Conservation (phyloP, 306 rosid species). For the Malus orientalis region DNA sequence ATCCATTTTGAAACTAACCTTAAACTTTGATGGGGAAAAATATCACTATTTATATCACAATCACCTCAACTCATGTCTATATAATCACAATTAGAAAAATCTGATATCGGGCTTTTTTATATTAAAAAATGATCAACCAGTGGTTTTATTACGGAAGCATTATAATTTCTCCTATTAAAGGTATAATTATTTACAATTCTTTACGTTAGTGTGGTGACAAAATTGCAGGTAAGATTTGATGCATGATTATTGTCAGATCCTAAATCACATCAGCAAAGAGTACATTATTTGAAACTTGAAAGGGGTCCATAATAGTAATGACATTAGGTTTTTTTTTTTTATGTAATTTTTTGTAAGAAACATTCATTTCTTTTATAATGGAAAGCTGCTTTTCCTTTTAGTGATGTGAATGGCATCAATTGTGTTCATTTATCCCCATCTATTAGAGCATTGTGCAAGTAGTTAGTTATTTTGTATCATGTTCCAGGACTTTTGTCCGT, state of each 20-base stretch:
- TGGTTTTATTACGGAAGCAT: fast-evolving
- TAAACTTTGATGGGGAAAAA: too few relatives aligned
- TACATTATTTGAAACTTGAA: not conserved
- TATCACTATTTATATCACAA: not conserved
- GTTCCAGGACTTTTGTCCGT: too few relatives aligned
- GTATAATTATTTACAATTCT: not conserved
- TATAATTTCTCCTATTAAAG: too few relatives aligned
- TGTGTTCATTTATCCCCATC: not conserved
- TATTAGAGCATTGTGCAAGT: not conserved
- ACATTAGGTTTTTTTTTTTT: not conserved
- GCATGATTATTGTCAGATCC: conserved; percentile 1
- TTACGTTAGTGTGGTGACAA: conserved; percentile 16
- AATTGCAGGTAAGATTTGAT: conserved; percentile 17
- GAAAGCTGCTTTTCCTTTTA: conserved; percentile 1
- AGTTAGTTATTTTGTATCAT: too few relatives aligned
- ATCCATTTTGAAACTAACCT: too few relatives aligned
- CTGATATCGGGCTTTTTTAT: not conserved
- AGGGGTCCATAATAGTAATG: conserved; percentile 21
- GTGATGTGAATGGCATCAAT: conserved; percentile 14
- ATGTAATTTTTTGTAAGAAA: not conserved
- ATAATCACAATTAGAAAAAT: not conserved
- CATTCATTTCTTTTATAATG: conserved; percentile 3
- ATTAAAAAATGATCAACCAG: too few relatives aligned
- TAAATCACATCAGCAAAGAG: conserved; percentile 23
- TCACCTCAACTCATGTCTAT: not conserved